phyloP scores from a whole-genome alignment of 345 rosid genomes.

The Arabis alpina region DNA sequence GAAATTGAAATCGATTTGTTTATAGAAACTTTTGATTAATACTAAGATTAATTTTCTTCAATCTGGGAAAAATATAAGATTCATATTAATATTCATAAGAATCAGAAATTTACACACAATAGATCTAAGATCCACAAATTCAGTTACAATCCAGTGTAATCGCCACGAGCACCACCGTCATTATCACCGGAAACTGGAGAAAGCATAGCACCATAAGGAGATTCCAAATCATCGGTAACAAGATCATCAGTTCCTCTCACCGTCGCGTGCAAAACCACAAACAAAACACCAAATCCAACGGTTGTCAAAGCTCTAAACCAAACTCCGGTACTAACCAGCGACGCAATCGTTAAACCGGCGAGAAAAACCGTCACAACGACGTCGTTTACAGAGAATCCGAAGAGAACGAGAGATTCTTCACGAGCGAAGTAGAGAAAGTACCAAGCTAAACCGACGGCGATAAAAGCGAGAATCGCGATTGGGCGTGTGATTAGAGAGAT shows the following conservation, averaged over 20 bases:
- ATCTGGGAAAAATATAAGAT: neutral
- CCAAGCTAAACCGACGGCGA: slow-evolving; percentile 51
- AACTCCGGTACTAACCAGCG: slow-evolving; percentile 46
- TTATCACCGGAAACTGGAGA: slow-evolving; percentile 16
- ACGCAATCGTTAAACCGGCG: slow-evolving; percentile 38
- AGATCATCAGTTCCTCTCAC: slow-evolving; percentile 62
- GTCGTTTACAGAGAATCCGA: slow-evolving; percentile 48
- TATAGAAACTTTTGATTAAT: slow-evolving; percentile 18
- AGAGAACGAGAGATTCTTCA: slow-evolving; percentile 38
- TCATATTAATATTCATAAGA: neutral
- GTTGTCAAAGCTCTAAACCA: slow-evolving; percentile 49
- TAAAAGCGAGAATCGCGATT: slow-evolving; percentile 46
- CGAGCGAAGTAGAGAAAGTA: slow-evolving; percentile 61
- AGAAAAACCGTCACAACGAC: slow-evolving; percentile 46
- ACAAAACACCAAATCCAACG: slow-evolving; percentile 37
- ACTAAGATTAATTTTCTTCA: neutral
- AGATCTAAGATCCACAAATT: neutral
- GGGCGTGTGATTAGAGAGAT: slow-evolving; percentile 55
- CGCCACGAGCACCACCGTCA: slow-evolving; percentile 45
- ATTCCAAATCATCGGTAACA: slow-evolving; percentile 54
- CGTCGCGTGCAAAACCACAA: slow-evolving; percentile 52
- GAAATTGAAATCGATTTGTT: slow-evolving; percentile 12
- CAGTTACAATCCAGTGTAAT: slow-evolving; percentile 43
- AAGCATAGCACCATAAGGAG: slow-evolving; percentile 58
- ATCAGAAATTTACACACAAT: neutral